Percentiles rank a stretch among this genome's conserved stretches.
phyloP scores from a whole-genome alignment of 1,284 basidiomycete species.

The Ustilago loliicola region DNA sequence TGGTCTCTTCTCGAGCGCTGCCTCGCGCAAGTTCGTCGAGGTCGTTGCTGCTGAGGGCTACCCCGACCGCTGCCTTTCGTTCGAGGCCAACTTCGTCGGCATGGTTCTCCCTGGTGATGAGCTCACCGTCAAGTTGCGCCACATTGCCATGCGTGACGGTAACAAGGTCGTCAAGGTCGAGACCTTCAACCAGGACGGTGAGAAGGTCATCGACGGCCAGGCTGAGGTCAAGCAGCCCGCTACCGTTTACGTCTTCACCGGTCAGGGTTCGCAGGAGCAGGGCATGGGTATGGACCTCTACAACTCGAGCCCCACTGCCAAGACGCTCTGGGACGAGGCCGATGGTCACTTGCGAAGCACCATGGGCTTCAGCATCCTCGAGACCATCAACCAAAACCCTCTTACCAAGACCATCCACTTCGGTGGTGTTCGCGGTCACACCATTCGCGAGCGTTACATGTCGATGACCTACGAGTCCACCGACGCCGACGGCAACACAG shows the following conservation, averaged over 20 bases:
- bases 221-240: slow-evolving; percentile 86
- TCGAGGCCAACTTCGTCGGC: slow-evolving; percentile 80
- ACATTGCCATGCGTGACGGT: slow-evolving; percentile 63
- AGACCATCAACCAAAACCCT: slow-evolving; percentile 76
- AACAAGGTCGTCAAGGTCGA: slow-evolving; percentile 88
- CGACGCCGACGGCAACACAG: slow-evolving; percentile 88
- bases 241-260: slow-evolving; percentile 97
- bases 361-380: slow-evolving; percentile 97
- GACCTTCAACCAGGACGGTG: slow-evolving; percentile 85
- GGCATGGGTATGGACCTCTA: slow-evolving; percentile 99
- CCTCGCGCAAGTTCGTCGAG: slow-evolving; percentile 92
- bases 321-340: slow-evolving; percentile 95
- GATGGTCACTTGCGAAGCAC: slow-evolving; percentile 90
- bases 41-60: slow-evolving; percentile 92
- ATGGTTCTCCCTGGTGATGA: slow-evolving; percentile 97
- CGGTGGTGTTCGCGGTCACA: slow-evolving; percentile 98
- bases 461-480: slow-evolving; percentile 92
- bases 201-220: slow-evolving; percentile 91
- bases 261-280: slow-evolving; percentile 96
- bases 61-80: slow-evolving; percentile 77
- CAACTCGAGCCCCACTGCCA: slow-evolving; percentile 89
- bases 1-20: slow-evolving; percentile 96
- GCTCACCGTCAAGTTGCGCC: slow-evolving; percentile 82
- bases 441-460: slow-evolving; percentile 97
- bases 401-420: slow-evolving; percentile 89